These are phyloP conservation scores for Blastobotrys aristatus DNA, from an alignment of 1,139 yeast genomes.

Conservation along the genomic window DNA sequence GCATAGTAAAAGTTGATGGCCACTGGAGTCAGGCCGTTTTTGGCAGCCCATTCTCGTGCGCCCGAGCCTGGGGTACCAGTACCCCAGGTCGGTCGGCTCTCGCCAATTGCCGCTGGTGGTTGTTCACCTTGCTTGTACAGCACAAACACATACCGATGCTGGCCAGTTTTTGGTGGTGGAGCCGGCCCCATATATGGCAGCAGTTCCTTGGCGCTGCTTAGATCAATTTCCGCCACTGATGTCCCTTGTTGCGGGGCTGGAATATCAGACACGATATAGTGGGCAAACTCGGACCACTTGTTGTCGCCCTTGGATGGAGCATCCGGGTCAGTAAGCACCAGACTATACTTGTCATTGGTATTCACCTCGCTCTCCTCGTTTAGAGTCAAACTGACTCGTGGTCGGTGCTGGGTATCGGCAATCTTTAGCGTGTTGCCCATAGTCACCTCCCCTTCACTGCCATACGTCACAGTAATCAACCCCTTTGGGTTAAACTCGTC, in stretches of 20 bases:
- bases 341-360: constrained; percentile 55
- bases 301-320: constrained; percentile 81
- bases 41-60: constrained; percentile 65
- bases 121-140: constrained; percentile 52
- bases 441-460: constrained; percentile 53
- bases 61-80: constrained; percentile 73
- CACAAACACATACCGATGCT: constrained; percentile 74
- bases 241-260: constrained; percentile 34
- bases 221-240: constrained; percentile 31
- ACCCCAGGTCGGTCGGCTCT: constrained; percentile 80
- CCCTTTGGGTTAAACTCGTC: constrained; percentile 36
- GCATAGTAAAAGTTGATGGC: constrained; percentile 80
- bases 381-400: constrained; percentile 63
- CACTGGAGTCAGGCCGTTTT: constrained; percentile 59
- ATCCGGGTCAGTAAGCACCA: constrained; percentile 87
- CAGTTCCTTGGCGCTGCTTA: constrained; percentile 31
- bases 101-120: constrained; percentile 7
- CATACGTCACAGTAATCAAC: constrained; percentile 43
- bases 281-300: constrained; percentile 85
- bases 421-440: constrained; percentile 71
- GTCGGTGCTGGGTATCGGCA: constrained; percentile 59
- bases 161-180: constrained; percentile 78
- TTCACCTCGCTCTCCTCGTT: constrained; percentile 37
- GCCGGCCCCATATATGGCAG: constrained; percentile 69
- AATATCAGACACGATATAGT: constrained; percentile 67